These are phyloP conservation scores for Noccaea caerulescens DNA, from an alignment of 345 rosid species.

Conservation along the genomic window DNA sequence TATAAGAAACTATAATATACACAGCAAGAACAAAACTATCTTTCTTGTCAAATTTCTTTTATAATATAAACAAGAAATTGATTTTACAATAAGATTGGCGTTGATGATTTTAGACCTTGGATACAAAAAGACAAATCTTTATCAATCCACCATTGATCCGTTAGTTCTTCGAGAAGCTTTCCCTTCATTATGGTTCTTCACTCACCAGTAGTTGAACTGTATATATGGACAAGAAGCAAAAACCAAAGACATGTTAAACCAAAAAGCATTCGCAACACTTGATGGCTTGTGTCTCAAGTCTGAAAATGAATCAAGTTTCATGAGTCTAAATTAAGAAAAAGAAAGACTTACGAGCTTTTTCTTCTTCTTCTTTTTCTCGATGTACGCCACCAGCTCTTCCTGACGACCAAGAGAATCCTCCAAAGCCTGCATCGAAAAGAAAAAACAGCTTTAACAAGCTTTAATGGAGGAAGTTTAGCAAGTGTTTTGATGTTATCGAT, in stretches of 20 bases:
- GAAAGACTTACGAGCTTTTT: slow-evolving; percentile 59
- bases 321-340: neutral
- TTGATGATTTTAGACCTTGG: slow-evolving; percentile 31
- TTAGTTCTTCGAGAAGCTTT: slow-evolving; percentile 33
- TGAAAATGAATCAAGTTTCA: neutral
- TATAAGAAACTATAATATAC: slow-evolving; percentile 23
- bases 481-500: neutral
- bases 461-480: neutral
- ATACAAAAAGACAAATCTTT: slow-evolving; percentile 25
- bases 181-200: slow-evolving; percentile 3
- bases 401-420: slow-evolving; percentile 75
- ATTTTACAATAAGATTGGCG: slow-evolving; percentile 22
- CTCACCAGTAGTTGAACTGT: slow-evolving; percentile 42
- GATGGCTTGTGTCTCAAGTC: slow-evolving; percentile 29
- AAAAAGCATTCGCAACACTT: slow-evolving; percentile 5
- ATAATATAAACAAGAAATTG: slow-evolving; percentile 34
- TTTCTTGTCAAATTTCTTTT: slow-evolving; percentile 32
- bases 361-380: slow-evolving; percentile 87
- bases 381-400: slow-evolving; percentile 72
- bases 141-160: slow-evolving; percentile 28
- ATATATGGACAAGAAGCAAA: slow-evolving; percentile 19
- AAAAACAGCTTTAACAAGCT: neutral
- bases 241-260: slow-evolving; percentile 2
- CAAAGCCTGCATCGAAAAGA: slow-evolving; percentile 57
- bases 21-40: slow-evolving; percentile 29